phyloP scores from a whole-genome alignment of 768 basidiomycete genomes.

The Kwoniella botswanensis region DNA sequence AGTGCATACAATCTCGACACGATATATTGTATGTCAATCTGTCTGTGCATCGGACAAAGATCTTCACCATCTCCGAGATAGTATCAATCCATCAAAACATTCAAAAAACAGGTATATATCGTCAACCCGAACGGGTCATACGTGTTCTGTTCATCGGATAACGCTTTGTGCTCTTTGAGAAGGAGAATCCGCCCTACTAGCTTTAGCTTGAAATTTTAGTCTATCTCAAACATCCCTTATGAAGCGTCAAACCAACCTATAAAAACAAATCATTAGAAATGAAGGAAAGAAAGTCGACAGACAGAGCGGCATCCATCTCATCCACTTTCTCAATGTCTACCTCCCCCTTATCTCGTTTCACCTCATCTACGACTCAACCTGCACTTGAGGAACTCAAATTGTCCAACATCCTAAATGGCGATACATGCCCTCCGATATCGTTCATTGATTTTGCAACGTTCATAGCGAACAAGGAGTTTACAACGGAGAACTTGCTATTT shows the following conservation, averaged over 20 bases:
- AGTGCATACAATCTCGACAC: not conserved
- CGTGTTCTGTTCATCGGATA: too few species aligned
- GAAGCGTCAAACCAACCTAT: not conserved
- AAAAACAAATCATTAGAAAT: not conserved
- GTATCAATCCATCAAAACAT: too few species aligned
- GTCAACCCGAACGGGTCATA: too few species aligned
- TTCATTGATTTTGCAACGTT: conserved; percentile 51
- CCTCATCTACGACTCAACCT: conserved; percentile 20
- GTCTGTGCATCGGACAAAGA: not conserved
- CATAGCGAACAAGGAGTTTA: conserved; percentile 47
- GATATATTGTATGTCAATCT: not conserved
- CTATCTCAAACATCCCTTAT: too few species aligned
- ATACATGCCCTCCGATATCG: conserved; percentile 50
- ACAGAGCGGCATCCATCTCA: conserved; percentile 20
- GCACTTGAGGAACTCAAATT: conserved; percentile 44
- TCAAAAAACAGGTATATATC: too few species aligned
- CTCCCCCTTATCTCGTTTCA: conserved; percentile 17
- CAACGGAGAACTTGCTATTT: conserved; percentile 51
- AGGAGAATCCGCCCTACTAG: too few species aligned
- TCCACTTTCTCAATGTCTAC: conserved; percentile 22
- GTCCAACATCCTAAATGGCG: conserved; percentile 45
- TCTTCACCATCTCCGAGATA: not conserved
- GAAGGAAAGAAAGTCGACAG: conserved; percentile 3
- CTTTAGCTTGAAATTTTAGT: too few species aligned
- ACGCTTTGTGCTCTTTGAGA: too few species aligned